Evolutionary conservation across 768 basidiomycete species (phyloP).

Genomic region (Termitomyces sp.): DNA sequence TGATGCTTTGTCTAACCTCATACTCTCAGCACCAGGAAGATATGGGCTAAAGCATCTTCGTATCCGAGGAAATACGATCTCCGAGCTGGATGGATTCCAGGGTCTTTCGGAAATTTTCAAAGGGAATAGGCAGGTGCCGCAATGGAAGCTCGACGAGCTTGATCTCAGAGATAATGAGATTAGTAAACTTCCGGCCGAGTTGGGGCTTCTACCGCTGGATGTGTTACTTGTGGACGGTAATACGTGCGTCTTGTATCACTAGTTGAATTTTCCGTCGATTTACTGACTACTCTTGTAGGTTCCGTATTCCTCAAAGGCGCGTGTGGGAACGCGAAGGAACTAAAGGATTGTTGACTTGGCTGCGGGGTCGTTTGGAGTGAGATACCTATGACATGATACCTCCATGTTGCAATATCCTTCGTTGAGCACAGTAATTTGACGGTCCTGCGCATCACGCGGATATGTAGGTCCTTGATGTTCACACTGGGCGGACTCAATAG

Average conservation of each 20-base stretch:
- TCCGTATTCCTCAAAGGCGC: slow-evolving; percentile 74
- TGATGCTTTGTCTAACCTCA: slow-evolving; percentile 44
- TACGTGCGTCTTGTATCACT: slow-evolving; percentile 44
- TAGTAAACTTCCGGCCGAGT: slow-evolving; percentile 58
- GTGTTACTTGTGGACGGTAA: slow-evolving; percentile 86
- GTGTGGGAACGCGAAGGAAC: slow-evolving; percentile 90
- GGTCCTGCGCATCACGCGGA: background rate
- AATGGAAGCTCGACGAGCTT: slow-evolving; percentile 79
- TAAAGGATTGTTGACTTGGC: slow-evolving; percentile 75
- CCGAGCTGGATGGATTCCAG: slow-evolving; percentile 58
- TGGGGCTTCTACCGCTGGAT: slow-evolving; percentile 75
- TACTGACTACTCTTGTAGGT: slow-evolving; percentile 35
- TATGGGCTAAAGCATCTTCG: slow-evolving; percentile 63
- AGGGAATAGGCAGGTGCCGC: slow-evolving; percentile 54
- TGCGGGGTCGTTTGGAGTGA: slow-evolving; percentile 69
- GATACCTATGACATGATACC: background rate
- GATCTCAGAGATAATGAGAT: slow-evolving; percentile 84
- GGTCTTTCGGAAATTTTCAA: slow-evolving; percentile 62
- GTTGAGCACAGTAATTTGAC: background rate
- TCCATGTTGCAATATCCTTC: background rate
- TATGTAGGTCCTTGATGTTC: background rate
- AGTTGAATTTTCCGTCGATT: background rate
- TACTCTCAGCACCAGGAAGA: slow-evolving; percentile 44
- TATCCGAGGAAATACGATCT: slow-evolving; percentile 65
- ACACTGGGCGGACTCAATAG: background rate